Evolutionary conservation across 495 filamentous ascomycete genomes (phyloP).

Genomic region (Xylaria grammica): DNA sequence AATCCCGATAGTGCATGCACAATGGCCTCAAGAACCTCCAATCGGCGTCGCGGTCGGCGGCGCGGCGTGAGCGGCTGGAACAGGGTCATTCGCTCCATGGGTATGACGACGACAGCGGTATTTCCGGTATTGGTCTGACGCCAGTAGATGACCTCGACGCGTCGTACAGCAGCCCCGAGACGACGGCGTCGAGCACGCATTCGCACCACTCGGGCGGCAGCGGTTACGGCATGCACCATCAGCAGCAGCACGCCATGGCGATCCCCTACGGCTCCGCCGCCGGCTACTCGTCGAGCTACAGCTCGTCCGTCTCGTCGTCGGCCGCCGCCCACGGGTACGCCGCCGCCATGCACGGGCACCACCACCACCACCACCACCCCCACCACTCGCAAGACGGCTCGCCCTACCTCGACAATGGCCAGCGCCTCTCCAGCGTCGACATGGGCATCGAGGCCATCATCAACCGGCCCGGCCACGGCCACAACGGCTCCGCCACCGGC

Average conservation of each 20-base stretch:
- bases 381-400: constrained; percentile 46
- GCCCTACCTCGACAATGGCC: constrained; percentile 52
- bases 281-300: constrained; percentile 39
- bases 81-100: constrained; percentile 38
- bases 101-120: constrained; percentile 57
- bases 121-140: constrained; percentile 55
- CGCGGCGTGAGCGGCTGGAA: constrained; percentile 58
- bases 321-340: constrained; percentile 51
- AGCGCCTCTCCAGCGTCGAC: constrained; percentile 58
- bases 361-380: constrained; percentile 33
- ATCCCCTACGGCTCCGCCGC: constrained; percentile 30
- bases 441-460: constrained; percentile 63
- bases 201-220: constrained; percentile 36
- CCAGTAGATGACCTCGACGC: constrained; percentile 56
- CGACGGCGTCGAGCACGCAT: constrained; percentile 42
- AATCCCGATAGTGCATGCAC: constrained; percentile 55
- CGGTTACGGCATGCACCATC: constrained; percentile 35
- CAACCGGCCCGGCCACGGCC: constrained; percentile 46
- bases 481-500: constrained; percentile 20
- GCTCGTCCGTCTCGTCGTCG: constrained; percentile 37
- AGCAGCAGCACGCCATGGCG: too few relatives aligned
- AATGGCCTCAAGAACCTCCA: constrained; percentile 65
- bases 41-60: constrained; percentile 54
- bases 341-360: constrained; percentile 45
- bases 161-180: constrained; percentile 55